Evolutionary conservation across 2,329 filamentous ascomycete species (phyloP).

Genomic region (Capronia epimyces): DNA sequence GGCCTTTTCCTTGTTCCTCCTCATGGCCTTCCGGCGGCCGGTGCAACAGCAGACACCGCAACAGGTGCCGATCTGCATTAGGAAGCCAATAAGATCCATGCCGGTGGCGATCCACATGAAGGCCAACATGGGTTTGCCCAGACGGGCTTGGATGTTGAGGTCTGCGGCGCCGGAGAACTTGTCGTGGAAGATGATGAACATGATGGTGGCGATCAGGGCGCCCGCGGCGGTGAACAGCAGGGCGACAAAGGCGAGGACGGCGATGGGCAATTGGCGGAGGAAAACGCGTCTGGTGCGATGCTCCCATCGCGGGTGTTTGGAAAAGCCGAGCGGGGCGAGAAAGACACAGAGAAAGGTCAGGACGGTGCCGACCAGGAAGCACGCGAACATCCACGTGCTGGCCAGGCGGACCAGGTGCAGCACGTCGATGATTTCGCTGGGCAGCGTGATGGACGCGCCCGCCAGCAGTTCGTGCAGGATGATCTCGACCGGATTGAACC

Average conservation of each 20-base stretch:
- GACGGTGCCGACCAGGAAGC: conserved; percentile 68
- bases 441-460: conserved; percentile 76
- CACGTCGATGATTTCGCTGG: conserved; percentile 65
- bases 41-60: conserved; percentile 57
- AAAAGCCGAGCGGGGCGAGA: conserved; percentile 50
- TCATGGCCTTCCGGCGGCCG: conserved; percentile 29
- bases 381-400: conserved; percentile 81
- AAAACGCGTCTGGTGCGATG: conserved; percentile 37
- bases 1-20: conserved; percentile 7
- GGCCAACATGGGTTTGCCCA: conserved; percentile 70
- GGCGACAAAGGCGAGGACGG: conserved; percentile 62
- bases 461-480: conserved; percentile 72
- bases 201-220: conserved; percentile 70
- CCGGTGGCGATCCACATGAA: conserved; percentile 84
- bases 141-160: conserved; percentile 66
- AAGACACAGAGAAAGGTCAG: conserved; percentile 70
- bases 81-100: conserved; percentile 62
- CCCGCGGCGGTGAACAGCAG: conserved; percentile 64
- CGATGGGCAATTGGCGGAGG: conserved; percentile 58
- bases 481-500: conserved; percentile 86
- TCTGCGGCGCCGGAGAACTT: conserved; percentile 63
- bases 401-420: conserved; percentile 68
- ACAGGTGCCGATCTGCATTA: conserved; percentile 68
- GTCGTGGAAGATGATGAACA: conserved; percentile 75
- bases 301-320: conserved; percentile 31